Conservation (phyloP, 1,139 yeast species). For the Nadsonia commutata region DNA sequence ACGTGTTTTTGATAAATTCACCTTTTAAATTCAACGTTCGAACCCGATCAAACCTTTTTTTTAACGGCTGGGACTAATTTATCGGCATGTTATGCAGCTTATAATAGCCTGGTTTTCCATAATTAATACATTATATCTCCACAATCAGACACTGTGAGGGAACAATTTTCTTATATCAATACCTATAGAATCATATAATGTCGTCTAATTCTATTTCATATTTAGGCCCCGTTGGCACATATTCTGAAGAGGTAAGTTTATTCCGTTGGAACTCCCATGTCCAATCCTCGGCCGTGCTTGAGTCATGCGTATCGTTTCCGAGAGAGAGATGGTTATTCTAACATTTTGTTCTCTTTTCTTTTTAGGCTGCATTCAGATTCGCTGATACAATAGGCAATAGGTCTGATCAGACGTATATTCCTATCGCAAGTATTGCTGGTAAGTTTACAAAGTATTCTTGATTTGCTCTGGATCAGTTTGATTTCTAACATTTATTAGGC, state of each 20-base stretch:
- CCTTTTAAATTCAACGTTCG: too few species aligned
- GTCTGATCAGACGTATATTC: constrained; percentile 11
- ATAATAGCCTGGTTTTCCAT: too few species aligned
- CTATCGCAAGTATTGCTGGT: constrained; percentile 18
- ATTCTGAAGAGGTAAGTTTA: constrained; percentile 64
- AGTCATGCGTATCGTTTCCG: too few species aligned
- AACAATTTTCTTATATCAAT: too few species aligned
- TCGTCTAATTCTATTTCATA: constrained; percentile 38
- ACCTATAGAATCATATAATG: too few species aligned
- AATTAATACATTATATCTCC: too few species aligned
- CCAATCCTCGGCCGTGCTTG: constrained; percentile 2
- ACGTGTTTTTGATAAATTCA: too few species aligned
- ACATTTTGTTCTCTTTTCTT: constrained; percentile 2
- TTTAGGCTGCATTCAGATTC: constrained; percentile 48
- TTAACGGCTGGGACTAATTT: too few species aligned
- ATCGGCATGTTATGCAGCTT: too few species aligned
- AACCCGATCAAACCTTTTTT: too few species aligned
- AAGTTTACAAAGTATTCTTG: constrained; percentile 2
- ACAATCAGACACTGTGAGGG: too few species aligned
- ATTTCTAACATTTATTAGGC: constrained; percentile 17
- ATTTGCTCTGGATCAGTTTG: background rate
- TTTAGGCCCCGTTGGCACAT: constrained; percentile 83
- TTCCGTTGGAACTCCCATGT: background rate
- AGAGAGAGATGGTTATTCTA: background rate
- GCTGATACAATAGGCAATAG: constrained; percentile 39